Base-by-base conservation (phyloP, 2,329 filamentous ascomycete species). In the Lecanosticta acicola region DNA sequence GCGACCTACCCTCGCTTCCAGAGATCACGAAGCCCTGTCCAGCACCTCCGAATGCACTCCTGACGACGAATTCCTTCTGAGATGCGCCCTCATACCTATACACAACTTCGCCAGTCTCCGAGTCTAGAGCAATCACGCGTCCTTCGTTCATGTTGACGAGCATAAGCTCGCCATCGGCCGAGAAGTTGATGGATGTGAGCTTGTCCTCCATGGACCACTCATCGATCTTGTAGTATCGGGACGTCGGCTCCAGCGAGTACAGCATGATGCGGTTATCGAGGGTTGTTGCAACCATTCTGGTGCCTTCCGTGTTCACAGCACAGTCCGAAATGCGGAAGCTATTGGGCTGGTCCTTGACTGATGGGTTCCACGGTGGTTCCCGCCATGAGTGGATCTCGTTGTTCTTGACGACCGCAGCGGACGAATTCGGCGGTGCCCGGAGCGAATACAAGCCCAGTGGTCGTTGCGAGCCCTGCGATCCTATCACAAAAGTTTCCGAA, bases 21-120 rank as follows among this genome's bases (percentile, higher is more conserved):
- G 87, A 91, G 20, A 94, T 75, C 8, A 97, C 84, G 65, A 96
- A 96, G 63, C 84, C 90, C 69, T 96, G 89, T 48, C 87, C 84
- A 1, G 91, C 90, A 24, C 93, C 93, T 14, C 93, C 93, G 67
- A 96, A 93, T 0, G 76, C 73, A 59, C 83, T 86, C 41, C 91
- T 78, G 48, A 98, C 94, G 45, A 96, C 78, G 61, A 74, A 95
- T 1, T 84, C 72, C 43, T 81, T 83, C 51, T 89, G 87, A 35
- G 76, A 78, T 51, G 90, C 85, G 0, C 88, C 90, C 13, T 79
- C 73, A 62, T 86, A 97, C 56, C 76, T 83, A 56, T 85, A 81
- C 3, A 91, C 72, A n/a, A 83, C 73, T 24, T 83, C 80, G 14
- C 82, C 80, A 2, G 81, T 84, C 8, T 82, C 75, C 24, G 95